Evolutionary conservation across 2,329 filamentous ascomycete species (phyloP).

Genomic region (Alternaria conjuncta): DNA sequence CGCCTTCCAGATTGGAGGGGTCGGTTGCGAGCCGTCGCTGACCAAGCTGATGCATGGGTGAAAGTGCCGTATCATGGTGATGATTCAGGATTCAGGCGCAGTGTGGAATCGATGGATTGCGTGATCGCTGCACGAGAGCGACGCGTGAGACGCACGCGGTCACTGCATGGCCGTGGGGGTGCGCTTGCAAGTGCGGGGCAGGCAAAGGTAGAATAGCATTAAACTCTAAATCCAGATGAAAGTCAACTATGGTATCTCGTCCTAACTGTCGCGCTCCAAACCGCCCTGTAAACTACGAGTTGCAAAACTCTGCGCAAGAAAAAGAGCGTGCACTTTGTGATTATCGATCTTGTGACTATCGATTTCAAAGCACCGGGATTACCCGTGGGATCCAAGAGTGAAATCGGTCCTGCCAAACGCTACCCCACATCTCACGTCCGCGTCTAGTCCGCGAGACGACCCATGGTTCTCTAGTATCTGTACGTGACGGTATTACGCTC

Average conservation of each 20-base stretch:
- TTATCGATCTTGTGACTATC: not conserved
- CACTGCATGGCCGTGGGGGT: conserved; percentile 26
- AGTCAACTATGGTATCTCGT: conserved; percentile 17
- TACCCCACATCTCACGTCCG: conserved; percentile 21
- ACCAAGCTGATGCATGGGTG: conserved; percentile 1
- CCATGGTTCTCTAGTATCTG: conserved; percentile 36
- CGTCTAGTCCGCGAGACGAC: conserved; percentile 11
- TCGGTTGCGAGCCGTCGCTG: conserved; percentile 15
- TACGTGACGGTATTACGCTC: conserved; percentile 48
- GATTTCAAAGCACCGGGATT: conserved; percentile 10
- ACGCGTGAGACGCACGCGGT: conserved; percentile 16
- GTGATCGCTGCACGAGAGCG: conserved; percentile 17
- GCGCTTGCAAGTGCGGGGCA: conserved; percentile 18
- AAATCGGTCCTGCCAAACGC: conserved; percentile 1
- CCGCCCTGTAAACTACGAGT: not conserved
- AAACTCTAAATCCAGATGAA: not conserved
- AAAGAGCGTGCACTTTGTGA: not conserved
- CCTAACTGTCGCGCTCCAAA: conserved; percentile 5
- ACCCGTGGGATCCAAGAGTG: conserved; percentile 5
- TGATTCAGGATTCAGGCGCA: not conserved
- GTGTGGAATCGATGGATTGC: conserved; percentile 4
- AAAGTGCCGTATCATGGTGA: conserved; percentile 5
- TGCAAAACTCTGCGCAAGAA: not conserved
- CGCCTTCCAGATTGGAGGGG: conserved; percentile 30
- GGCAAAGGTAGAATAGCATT: not conserved